Base-by-base conservation (phyloP, 2,329 filamentous ascomycete genomes). In the Penicillium sp. region DNA sequence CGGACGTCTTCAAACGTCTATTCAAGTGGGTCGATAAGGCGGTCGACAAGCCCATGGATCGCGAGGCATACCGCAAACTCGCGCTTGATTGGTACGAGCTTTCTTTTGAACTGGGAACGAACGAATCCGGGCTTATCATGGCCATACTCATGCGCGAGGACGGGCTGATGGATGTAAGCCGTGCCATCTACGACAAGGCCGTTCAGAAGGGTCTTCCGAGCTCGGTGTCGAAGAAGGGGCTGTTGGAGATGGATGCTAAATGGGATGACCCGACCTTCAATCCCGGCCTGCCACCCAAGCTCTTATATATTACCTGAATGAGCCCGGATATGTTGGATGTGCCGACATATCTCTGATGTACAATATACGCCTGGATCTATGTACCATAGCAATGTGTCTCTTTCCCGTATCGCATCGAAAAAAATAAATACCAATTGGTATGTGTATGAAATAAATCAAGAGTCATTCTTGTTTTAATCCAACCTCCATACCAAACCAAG, bases 1-100 rank as follows among this genome's bases (percentile, higher is more conserved):
- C n/a, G 36, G n/a, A 11, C 41, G 13, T 19, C 6, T 38, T 53
- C 7, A 44, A 48, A 16, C 26, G 40, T 14, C 16, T 51, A 10
- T 11, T 23, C 7, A 40, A 18, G 13, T 41, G 50, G 43, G 9
- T 29, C 14, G 11, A 35, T 30, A 35, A 11, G 1, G 29, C 61
- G 11, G 58, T 68, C 34, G 52, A 60, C 14, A 54, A 57, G 4
- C 59, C 63, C 2, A 57, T 61, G 30, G 49, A 59, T 10, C 60
- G 54, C 10, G 29, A 49, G 8, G 59, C 66, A 10, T 73, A 71
- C 32, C 65, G 61, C 39, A 44, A 44, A 3, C 50, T 71, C 13
- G 70, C 74, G 1, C 41, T 61, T 6, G 66, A 74, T 19, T 75
- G 73, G 73, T 72, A 73, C 42, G 48, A 64, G 13, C 45, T 74